Evolutionary conservation across 257 asterid genomes (phyloP).

Genomic region (Plantago ovata): DNA sequence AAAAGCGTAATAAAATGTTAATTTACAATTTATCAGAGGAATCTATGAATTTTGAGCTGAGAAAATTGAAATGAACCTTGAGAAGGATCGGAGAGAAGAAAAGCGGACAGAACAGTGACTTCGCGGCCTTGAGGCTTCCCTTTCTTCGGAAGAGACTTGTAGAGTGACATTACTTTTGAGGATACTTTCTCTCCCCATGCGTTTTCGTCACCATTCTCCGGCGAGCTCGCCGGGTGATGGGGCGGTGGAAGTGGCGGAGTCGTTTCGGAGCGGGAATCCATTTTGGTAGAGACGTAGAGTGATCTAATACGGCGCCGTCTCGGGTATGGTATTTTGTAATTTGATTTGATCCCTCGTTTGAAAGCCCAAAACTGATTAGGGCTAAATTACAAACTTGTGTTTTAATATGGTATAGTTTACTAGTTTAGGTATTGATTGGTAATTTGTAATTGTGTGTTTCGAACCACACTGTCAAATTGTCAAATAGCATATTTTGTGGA

Average conservation of each 20-base stretch:
- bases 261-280: slow-evolving; percentile 32
- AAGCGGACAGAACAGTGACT: slow-evolving; percentile 93
- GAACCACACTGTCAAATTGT: too few relatives aligned
- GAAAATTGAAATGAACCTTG: slow-evolving; percentile 39
- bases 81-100: slow-evolving; percentile 59
- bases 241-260: slow-evolving; percentile 13
- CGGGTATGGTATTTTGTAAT: too few relatives aligned
- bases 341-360: too few relatives aligned
- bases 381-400: too few relatives aligned
- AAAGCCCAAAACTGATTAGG: too few relatives aligned
- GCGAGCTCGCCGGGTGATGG: slow-evolving; percentile 18
- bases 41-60: too few relatives aligned
- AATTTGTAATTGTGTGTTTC: too few relatives aligned
- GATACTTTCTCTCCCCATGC: slow-evolving; percentile 58
- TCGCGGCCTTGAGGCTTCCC: slow-evolving; percentile 98
- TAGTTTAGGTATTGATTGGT: too few relatives aligned
- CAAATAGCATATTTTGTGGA: too few relatives aligned
- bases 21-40: not conserved
- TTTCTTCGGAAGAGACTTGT: slow-evolving; percentile 65
- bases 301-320: not conserved
- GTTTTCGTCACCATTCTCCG: slow-evolving; percentile 25
- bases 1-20: not conserved
- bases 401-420: too few relatives aligned
- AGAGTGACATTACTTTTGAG: slow-evolving; percentile 43
- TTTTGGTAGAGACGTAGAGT: slow-evolving; percentile 5